Percentiles rank a stretch among this genome's conserved stretches.
phyloP scores from a whole-genome alignment of 768 basidiomycete genomes.

The Tulasnella sp. region DNA sequence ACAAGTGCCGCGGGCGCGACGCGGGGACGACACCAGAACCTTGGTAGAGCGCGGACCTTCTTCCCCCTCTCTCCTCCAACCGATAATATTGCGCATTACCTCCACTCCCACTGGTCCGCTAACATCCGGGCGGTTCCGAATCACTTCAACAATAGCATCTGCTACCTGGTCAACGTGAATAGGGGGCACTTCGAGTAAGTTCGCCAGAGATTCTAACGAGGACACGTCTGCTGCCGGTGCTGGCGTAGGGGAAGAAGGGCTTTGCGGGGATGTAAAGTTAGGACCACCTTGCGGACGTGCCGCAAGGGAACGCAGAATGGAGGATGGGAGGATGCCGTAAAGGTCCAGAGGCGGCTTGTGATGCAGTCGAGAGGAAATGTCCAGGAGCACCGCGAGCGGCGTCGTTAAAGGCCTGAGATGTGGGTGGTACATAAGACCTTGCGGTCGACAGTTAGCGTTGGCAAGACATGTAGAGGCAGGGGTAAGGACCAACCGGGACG shows the following conservation, averaged over 20 bases:
- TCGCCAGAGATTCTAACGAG: slow-evolving; percentile 65
- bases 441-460: slow-evolving; percentile 28
- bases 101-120: slow-evolving; percentile 68
- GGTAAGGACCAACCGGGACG: slow-evolving; percentile 73
- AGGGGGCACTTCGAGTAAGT: slow-evolving; percentile 81
- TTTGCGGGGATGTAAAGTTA: slow-evolving; percentile 38
- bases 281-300: slow-evolving; percentile 40
- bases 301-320: slow-evolving; percentile 53
- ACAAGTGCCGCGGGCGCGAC: slow-evolving; percentile 14
- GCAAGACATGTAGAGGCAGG: slow-evolving; percentile 15
- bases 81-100: slow-evolving; percentile 75
- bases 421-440: slow-evolving; percentile 95
- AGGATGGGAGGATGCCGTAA: slow-evolving; percentile 64
- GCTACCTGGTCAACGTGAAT: slow-evolving; percentile 97
- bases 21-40: slow-evolving; percentile 17
- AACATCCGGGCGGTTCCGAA: slow-evolving; percentile 57
- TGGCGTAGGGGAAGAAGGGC: background rate
- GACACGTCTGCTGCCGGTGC: slow-evolving; percentile 47
- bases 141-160: slow-evolving; percentile 66
- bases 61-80: slow-evolving; percentile 51
- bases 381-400: slow-evolving; percentile 79
- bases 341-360: slow-evolving; percentile 54
- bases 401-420: slow-evolving; percentile 89
- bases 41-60: slow-evolving; percentile 5
- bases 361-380: slow-evolving; percentile 77